Evolutionary conservation across 768 basidiomycete genomes (phyloP), one percentile per base, ranked within the genome.

Genomic region (Boletus coccyginus): DNA sequence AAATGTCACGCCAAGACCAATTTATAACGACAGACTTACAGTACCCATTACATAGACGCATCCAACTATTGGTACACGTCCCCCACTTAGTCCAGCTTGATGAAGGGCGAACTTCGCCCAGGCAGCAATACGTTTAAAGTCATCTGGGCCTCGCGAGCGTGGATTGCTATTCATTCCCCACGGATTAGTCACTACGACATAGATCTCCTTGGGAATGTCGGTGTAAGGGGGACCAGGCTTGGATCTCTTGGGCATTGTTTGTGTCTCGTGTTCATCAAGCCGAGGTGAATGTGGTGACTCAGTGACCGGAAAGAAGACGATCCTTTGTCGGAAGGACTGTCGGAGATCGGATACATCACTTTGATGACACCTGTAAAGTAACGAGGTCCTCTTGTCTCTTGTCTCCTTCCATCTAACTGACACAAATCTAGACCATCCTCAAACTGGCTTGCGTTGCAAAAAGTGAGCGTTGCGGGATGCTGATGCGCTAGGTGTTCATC

Each of bases 401-500:
- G 12, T 35, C n/a, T 46, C 10, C 6, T 39, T 38, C 40, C 46
- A 31, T 50, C 52, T 50, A 33, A 69, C 58, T 50, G 43, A 47
- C 33, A 1, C 21, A 12, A 14, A 38, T 29, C 7, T 31, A 56
- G 53, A 11, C 74, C 83, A 2, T 85, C 84, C 12, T 78, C 82
- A 21, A 66, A 86, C 65, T 86, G 86, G 86, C 62, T 81, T 16
- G 75, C 79, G 1, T 64, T 86, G 43, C 75, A 80, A 60, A 81
- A 83, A 70, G 85, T 84, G 49, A 36, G 71, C 31, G 1, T 35
- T 14, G 2, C 7, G 3, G 21, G 39, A 44, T 56, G 55, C 53
- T 35, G 46, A 52, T 40, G 50, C 31, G 24, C 11, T 1, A 10
- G 17, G 3, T 7, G 17, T n/a, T 63, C 35, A 62, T 12, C 4